Evolutionary conservation across 768 basidiomycete species (phyloP).

Genomic region (Russula olivacea): DNA sequence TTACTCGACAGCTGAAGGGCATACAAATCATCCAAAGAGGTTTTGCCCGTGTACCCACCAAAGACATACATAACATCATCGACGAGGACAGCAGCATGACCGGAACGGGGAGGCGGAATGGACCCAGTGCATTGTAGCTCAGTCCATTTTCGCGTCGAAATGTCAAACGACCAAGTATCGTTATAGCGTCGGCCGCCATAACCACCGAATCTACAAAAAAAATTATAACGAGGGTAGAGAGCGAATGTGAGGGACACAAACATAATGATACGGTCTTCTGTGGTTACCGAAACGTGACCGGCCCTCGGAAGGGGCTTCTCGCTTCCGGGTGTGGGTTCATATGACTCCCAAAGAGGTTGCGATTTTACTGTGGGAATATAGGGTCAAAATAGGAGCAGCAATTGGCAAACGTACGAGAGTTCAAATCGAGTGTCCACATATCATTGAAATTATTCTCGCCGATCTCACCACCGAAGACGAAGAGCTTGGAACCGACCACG

Average conservation of each 20-base stretch:
- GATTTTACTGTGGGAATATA: constrained; percentile 43
- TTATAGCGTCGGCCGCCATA: constrained; percentile 96
- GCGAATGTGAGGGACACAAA: constrained; percentile 12
- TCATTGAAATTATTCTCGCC: constrained; percentile 92
- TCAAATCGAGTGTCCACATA: constrained; percentile 93
- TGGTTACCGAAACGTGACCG: constrained; percentile 82
- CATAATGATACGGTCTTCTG: constrained; percentile 46
- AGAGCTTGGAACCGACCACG: constrained; percentile 87
- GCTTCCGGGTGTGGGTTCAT: constrained; percentile 49
- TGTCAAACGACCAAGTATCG: constrained; percentile 90
- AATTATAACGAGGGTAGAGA: constrained; percentile 4
- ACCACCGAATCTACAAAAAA: constrained; percentile 72
- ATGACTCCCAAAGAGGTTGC: constrained; percentile 53
- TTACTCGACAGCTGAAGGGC: too few species aligned
- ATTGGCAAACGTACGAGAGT: constrained; percentile 54
- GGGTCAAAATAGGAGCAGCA: background rate
- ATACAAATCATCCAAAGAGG: too few species aligned
- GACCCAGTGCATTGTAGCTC: constrained; percentile 95
- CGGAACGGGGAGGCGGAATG: constrained; percentile 91
- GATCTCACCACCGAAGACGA: constrained; percentile 93
- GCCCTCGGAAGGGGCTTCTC: constrained; percentile 71
- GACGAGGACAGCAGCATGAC: constrained; percentile 94
- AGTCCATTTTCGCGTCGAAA: constrained; percentile 74
- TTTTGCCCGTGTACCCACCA: constrained; percentile 48
- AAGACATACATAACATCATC: constrained; percentile 93